Base-by-base conservation (phyloP, 2,329 filamentous ascomycete genomes). In the Fusarium subglutinans region DNA sequence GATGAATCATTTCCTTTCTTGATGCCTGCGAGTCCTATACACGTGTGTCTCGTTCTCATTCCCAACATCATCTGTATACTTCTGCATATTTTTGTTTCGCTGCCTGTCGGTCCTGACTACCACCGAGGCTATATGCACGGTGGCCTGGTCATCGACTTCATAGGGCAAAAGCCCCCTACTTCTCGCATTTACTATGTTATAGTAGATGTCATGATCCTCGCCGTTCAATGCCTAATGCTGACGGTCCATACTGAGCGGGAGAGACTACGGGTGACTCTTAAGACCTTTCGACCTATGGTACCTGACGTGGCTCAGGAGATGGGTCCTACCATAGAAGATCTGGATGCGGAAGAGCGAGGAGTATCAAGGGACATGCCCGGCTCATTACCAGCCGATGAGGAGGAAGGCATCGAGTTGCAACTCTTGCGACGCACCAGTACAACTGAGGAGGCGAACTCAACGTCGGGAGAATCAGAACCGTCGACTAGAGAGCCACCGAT, bases 51-150 rank as follows among this genome's bases (percentile, higher is more conserved):
- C 57, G 86, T 93, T 70, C 80, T 91, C 73, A 81, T 87, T 24
- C 88, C 90, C 20, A 91, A 91, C 78, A 62, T 88, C 15, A 77
- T 92, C 57, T 92, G 90, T 82, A 86, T 91, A 61, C 81, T 92
- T 8, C 80, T 90, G 47, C 91, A 93, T 78, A 77, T 90, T 8
- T 83, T 91, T 41, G 83, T 85, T n/a, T 80, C 87, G 13, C 82
- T 90, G 1, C 87, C 90, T 1, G 81, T 83, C 28, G 90, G 89
- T n/a, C 86, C 87, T 68, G 91, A 92, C 76, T 86, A 88, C 43
- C 86, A 89, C 67, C 85, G 90, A 59, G 91, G 90, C 30, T 93
- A 92, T 77, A 85, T 92, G 30, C 91, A 93, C 71, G 91, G 91
- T 30, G 91, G 91, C 40, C 84, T 92, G 57, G 85, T 93, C 30